Percentiles rank a stretch among this genome's conserved stretches.
These are phyloP conservation scores for Vigna hirtella DNA, from an alignment of 306 rosid genomes.

Conservation along the genomic window DNA sequence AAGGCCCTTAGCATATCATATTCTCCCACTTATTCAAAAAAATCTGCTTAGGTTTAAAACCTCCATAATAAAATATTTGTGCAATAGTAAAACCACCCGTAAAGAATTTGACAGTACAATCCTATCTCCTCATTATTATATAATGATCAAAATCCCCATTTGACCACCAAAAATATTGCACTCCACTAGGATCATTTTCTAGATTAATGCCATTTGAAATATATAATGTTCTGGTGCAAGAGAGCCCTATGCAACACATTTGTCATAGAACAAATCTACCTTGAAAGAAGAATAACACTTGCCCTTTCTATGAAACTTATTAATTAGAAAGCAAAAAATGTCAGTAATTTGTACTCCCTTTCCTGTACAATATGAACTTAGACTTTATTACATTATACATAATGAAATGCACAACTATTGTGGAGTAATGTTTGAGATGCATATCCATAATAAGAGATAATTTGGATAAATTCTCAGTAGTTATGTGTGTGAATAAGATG, in stretches of 20 bases:
- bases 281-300: background rate
- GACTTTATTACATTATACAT: background rate
- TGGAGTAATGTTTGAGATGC: background rate
- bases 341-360: constrained; percentile 15
- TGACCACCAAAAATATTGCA: constrained; percentile 4
- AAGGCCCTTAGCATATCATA: background rate
- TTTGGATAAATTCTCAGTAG: background rate
- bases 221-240: constrained; percentile 27
- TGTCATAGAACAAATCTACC: constrained; percentile 23
- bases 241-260: background rate
- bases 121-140: background rate
- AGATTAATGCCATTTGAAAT: background rate
- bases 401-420: background rate
- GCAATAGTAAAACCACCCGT: background rate
- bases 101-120: background rate
- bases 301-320: background rate
- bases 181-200: background rate
- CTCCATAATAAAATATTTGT: background rate
- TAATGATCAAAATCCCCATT: constrained; percentile 6
- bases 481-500: background rate
- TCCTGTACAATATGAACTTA: background rate
- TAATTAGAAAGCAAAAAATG: background rate
- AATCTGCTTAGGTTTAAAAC: background rate
- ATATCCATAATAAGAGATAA: background rate
- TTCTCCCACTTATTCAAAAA: background rate